phyloP scores from a whole-genome alignment of 2,329 filamentous ascomycete species.

The Aspergillus arachidicola region DNA sequence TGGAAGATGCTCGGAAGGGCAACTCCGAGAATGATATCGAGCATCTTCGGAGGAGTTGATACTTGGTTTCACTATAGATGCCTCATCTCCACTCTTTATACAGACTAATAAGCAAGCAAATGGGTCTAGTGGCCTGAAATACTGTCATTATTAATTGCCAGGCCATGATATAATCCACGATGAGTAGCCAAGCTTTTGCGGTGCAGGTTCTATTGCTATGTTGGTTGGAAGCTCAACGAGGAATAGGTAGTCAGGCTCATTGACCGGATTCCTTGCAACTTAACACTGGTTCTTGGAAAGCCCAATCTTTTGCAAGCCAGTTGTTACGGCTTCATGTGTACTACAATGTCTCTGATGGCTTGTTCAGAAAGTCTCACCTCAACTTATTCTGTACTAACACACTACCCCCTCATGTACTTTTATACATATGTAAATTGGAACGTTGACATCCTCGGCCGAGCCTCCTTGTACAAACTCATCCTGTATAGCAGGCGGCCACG shows the following conservation, averaged over 20 bases:
- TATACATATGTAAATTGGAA: not conserved
- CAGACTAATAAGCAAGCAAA: not conserved
- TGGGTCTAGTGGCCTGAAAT: too few species aligned
- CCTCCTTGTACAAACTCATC: too few species aligned
- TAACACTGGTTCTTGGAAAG: not conserved
- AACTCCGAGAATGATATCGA: constrained; percentile 83
- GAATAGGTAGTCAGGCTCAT: too few species aligned
- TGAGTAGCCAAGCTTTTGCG: not conserved
- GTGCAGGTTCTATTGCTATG: not conserved
- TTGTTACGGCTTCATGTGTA: not conserved
- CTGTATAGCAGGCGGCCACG: too few species aligned
- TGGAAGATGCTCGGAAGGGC: constrained; percentile 87
- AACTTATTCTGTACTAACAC: not conserved
- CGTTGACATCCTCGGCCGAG: too few species aligned
- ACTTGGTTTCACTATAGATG: not conserved
- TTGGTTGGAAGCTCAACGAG: not conserved
- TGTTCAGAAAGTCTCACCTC: not conserved
- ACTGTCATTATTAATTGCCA: not conserved
- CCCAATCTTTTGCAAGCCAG: not conserved
- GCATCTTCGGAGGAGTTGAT: constrained; percentile 53
- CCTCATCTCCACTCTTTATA: constrained; percentile 3
- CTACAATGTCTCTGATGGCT: not conserved
- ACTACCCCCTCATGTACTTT: not conserved
- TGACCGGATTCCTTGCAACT: not conserved
- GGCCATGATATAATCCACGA: not conserved